phyloP scores from a whole-genome alignment of 768 basidiomycete genomes.

The Suillus paluster region DNA sequence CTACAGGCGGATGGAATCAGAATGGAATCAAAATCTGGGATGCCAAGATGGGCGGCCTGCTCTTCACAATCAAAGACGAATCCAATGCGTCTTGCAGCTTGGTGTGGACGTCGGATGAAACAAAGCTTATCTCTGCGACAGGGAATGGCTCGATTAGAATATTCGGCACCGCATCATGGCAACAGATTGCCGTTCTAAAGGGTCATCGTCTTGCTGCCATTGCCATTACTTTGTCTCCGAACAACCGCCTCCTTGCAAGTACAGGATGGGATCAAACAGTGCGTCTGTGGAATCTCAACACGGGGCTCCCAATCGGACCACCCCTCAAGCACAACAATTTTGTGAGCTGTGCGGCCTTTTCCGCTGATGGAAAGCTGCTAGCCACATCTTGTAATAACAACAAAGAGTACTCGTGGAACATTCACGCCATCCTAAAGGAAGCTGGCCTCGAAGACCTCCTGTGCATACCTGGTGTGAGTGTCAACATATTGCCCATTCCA shows the following conservation, averaged over 20 bases:
- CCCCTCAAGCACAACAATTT: slow-evolving; percentile 29
- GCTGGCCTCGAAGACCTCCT: too few relatives aligned
- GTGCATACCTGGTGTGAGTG: neutral
- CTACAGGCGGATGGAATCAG: slow-evolving; percentile 28
- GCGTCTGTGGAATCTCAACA: slow-evolving; percentile 33
- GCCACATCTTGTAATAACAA: neutral
- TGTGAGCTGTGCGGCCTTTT: slow-evolving; percentile 31
- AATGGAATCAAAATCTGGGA: slow-evolving; percentile 33
- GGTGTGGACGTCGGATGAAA: neutral
- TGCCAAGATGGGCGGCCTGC: slow-evolving; percentile 23
- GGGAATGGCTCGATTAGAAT: neutral
- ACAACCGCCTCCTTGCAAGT: slow-evolving; percentile 31
- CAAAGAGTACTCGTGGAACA: neutral
- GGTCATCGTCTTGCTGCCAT: slow-evolving; percentile 29
- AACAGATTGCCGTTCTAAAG: slow-evolving; percentile 7
- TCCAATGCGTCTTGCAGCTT: neutral
- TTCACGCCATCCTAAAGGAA: neutral
- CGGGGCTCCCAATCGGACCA: slow-evolving; percentile 24
- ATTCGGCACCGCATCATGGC: neutral
- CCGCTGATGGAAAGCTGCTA: slow-evolving; percentile 23
- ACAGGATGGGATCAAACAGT: slow-evolving; percentile 34
- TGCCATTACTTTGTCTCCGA: slow-evolving; percentile 32
- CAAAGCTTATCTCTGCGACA: neutral
- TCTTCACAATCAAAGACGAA: slow-evolving; percentile 1
- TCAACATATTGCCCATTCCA: neutral